Base-by-base conservation (phyloP, 768 basidiomycete species). In the Tylopilus rubrobrunneus region DNA sequence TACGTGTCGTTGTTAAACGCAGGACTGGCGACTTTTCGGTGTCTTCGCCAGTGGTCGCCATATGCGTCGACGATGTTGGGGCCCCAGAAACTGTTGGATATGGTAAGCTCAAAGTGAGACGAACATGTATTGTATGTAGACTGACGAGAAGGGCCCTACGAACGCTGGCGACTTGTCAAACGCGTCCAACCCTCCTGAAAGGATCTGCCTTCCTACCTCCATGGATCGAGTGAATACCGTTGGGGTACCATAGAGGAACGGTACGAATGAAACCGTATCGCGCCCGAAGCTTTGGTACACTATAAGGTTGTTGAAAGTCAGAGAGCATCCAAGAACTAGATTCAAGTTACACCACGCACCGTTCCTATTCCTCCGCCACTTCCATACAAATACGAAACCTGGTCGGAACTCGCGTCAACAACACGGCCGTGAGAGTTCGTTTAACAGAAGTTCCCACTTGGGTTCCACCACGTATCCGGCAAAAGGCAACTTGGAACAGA, bases 1-100 rank as follows among this genome's bases (percentile, higher is more conserved):
- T 40, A 64, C 62, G 53, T 63, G 5, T 61, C 55, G 3, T 57
- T 61, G 45, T 61, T 61, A 8, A 64, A 63, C 4, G 62, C 62
- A 43, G 62, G 62, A 21, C 34, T 46, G 15, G 52, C 11, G 3
- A 63, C 51, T 34, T 53, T 60, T 47, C 62, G 53, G 25, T 63
- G 59, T 21, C 55, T 63, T 25, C 53, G 63, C 62, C 62, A 63
- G 14, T 52, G 45, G 21, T 61, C 56, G 15, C 59, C 55, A 3
- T 51, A 52, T 7, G 44, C 28, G 7, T 56, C 47, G 7, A 61
- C 31, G 21, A 64, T 37, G 29, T 53, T 63, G 10, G 62, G 62
- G 39, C 62, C 62, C 62, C 62, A 63, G 23, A 51, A 63, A 34
- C 62, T 63, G 27, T 46, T 41, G 11, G 33, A 33, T 11, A n/a